A percentile compares a stretch with the other conserved stretches of the same genome.
These are phyloP conservation scores for Malus asiatica DNA, from an alignment of 306 rosid species.

Conservation along the genomic window DNA sequence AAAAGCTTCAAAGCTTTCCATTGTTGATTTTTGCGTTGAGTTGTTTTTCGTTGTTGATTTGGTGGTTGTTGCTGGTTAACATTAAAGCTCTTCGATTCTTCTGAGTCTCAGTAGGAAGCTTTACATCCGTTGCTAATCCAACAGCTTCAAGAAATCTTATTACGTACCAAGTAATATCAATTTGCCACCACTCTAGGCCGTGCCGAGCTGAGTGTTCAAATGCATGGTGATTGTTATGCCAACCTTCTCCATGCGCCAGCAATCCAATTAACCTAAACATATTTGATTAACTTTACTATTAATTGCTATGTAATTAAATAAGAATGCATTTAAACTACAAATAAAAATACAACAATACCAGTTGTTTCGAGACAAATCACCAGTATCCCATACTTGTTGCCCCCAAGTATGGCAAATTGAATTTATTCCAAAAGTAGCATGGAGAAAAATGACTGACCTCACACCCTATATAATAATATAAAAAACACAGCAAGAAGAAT, in stretches of 20 bases:
- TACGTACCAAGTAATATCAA: constrained; percentile 77
- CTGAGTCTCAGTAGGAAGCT: constrained; percentile 53
- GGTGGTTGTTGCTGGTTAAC: neutral
- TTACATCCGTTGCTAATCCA: constrained; percentile 68
- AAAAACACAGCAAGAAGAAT: neutral
- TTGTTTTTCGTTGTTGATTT: neutral
- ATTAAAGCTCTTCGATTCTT: constrained; percentile 35
- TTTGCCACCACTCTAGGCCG: constrained; percentile 86
- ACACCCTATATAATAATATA: neutral
- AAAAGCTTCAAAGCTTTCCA: neutral
- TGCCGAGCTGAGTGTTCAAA: constrained; percentile 82
- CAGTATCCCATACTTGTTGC: neutral
- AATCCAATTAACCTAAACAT: constrained; percentile 55
- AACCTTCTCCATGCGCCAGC: constrained; percentile 85
- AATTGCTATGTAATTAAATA: neutral
- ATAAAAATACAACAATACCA: neutral
- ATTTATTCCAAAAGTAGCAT: neutral
- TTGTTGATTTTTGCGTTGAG: neutral
- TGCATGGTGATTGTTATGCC: constrained; percentile 96
- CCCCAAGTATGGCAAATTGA: constrained; percentile 9
- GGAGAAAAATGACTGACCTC: neutral
- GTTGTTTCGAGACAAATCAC: constrained; percentile 6
- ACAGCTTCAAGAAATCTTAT: constrained; percentile 51
- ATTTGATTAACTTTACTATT: neutral
- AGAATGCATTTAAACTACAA: neutral